Base-by-base conservation (phyloP, 176 grass and related monocot genomes). In the Avena eriantha region DNA sequence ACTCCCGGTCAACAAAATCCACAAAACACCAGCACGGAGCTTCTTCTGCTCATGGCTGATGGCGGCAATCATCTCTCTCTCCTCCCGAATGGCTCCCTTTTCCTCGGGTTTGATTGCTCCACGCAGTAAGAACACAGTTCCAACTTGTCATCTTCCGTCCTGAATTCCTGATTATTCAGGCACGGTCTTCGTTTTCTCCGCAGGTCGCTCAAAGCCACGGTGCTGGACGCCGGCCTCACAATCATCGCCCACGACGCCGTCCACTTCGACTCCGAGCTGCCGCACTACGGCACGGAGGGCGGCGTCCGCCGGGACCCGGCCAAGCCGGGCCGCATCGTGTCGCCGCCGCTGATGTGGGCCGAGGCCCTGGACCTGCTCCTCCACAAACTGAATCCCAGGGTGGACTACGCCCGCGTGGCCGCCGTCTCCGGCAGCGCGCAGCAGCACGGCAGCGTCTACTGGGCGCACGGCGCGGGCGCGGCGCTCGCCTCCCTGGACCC, bases 71-170 rank as follows among this genome's bases (percentile, higher is more conserved):
- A 21, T 6, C 11, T 39, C 60, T 80, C 75, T 41, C 43, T 47
- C 45, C 83, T 90, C 46, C 93, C 95, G 17, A 45, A 63, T 24
- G 74, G 89, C 69, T 85, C 89, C 31, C 88, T 95, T 4, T 95
- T 98, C 87, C 95, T 98, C 39, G 95, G 95, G 51, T 89, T 93
- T 45, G 95, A 98, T 66, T 93, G 95, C 81, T 95, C 95, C 54
- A 98, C 93, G 46, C 93, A 95, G 95, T 93, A 87, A 88, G 82
- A 15, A 11, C 55, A 9, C 15, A 14, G 26, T 2, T 57, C 21
- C 41, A 4, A 2, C 33, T 4, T 18, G 41, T 19, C 43, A 49
- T 74, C 71, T 17, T 75, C 6, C 6, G 7, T 15, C 71, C 43
- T 16, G 22, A 74, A 74, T 75, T 39, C 1, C 66, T 6, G 65